Evolutionary conservation across 73 alveolate species (phyloP).

Genomic region (Stentor roeselii): DNA sequence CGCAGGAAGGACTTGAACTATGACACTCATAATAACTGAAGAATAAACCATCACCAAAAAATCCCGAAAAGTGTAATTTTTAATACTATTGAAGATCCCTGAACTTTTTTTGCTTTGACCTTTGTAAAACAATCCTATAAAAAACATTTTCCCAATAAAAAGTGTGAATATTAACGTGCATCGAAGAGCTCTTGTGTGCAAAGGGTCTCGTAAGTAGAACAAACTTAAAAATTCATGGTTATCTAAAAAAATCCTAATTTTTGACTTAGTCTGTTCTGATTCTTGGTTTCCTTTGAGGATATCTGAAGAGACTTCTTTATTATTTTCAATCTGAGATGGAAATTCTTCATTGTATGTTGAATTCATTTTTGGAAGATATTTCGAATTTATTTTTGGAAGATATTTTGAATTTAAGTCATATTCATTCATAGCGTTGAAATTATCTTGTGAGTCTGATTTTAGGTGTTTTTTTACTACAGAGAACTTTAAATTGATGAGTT

Average conservation of each 20-base stretch:
- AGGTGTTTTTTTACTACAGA: neutral
- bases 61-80: neutral
- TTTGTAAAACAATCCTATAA: conserved; percentile 8
- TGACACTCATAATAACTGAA: neutral
- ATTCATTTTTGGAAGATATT: neutral
- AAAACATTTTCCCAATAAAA: neutral
- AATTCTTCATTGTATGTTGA: neutral
- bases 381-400: neutral
- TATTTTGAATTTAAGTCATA: neutral
- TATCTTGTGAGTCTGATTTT: neutral
- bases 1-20: too few species aligned
- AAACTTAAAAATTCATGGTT: neutral
- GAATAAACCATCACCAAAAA: neutral
- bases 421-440: neutral
- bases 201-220: neutral
- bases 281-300: neutral
- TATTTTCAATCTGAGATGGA: too few species aligned
- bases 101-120: neutral
- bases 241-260: too few species aligned
- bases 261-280: neutral
- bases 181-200: neutral
- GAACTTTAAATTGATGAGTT: too few species aligned
- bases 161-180: neutral
- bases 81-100: neutral
- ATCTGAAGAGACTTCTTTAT: neutral